Evolutionary conservation across 345 rosid species (phyloP).

Genomic region (Eutrema japonicum): DNA sequence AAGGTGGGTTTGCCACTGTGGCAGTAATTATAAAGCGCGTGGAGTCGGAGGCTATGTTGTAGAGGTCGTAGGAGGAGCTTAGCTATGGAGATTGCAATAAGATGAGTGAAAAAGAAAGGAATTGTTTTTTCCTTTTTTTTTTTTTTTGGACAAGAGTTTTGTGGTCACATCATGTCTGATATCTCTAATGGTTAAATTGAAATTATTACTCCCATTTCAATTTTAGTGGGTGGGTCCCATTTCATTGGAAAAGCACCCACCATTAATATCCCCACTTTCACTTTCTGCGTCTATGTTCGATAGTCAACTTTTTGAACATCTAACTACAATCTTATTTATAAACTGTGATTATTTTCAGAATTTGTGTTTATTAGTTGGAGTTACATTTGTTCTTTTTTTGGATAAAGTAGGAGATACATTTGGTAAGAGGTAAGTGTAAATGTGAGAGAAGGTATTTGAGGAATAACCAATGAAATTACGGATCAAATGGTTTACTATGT

Average conservation of each 20-base stretch:
- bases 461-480: neutral
- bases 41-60: conserved; percentile 28
- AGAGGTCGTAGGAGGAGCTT: conserved; percentile 31
- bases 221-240: conserved; percentile 25
- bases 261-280: conserved; percentile 15
- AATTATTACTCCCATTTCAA: neutral
- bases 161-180: conserved; percentile 42
- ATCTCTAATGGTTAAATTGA: conserved; percentile 16
- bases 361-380: neutral
- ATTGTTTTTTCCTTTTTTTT: neutral
- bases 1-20: conserved; percentile 45
- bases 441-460: neutral
- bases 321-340: neutral
- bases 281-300: conserved; percentile 26
- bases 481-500: neutral
- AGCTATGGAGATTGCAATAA: conserved; percentile 29
- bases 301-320: neutral
- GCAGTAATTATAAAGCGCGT: conserved; percentile 38
- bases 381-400: too few relatives aligned
- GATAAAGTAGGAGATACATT: neutral
- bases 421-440: too few relatives aligned
- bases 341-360: neutral
- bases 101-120: conserved; percentile 2
- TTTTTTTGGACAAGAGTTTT: neutral
- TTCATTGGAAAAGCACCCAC: conserved; percentile 38